Conservation (phyloP, 192 early-diverging fungal genomes). For the Phycomyces nitens region DNA sequence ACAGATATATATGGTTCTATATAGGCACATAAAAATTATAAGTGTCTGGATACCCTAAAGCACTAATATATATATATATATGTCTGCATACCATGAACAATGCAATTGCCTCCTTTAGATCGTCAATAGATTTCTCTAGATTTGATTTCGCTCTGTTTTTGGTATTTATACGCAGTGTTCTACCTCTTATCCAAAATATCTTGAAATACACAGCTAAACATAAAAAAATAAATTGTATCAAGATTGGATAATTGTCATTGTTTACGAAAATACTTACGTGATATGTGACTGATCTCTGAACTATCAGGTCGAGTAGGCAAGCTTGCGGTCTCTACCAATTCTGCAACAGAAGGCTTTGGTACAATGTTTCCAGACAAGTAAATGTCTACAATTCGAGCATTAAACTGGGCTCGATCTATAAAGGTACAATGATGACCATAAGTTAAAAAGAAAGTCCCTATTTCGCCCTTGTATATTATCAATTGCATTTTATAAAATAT, state of each 20-base stretch:
- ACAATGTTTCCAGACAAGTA: slow-evolving; percentile 3
- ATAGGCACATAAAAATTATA: neutral
- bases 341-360: neutral
- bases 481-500: neutral
- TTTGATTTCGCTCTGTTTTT: slow-evolving; percentile 48
- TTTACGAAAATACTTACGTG: slow-evolving; percentile 9
- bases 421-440: neutral
- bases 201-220: slow-evolving; percentile 46
- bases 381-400: slow-evolving; percentile 1
- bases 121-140: slow-evolving; percentile 51
- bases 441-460: too few relatives aligned
- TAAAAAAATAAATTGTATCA: neutral
- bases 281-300: slow-evolving; percentile 5
- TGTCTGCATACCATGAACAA: slow-evolving; percentile 41
- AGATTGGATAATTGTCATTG: too few relatives aligned
- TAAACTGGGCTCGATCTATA: slow-evolving; percentile 1
- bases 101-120: slow-evolving; percentile 52
- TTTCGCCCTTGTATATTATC: too few relatives aligned
- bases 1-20: slow-evolving; percentile 50
- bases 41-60: neutral
- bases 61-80: neutral
- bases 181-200: slow-evolving; percentile 58
- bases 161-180: slow-evolving; percentile 44
- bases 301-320: neutral
- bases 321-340: neutral